Evolutionary conservation across 306 rosid species (phyloP).

Genomic region (Begonia loranthoides): DNA sequence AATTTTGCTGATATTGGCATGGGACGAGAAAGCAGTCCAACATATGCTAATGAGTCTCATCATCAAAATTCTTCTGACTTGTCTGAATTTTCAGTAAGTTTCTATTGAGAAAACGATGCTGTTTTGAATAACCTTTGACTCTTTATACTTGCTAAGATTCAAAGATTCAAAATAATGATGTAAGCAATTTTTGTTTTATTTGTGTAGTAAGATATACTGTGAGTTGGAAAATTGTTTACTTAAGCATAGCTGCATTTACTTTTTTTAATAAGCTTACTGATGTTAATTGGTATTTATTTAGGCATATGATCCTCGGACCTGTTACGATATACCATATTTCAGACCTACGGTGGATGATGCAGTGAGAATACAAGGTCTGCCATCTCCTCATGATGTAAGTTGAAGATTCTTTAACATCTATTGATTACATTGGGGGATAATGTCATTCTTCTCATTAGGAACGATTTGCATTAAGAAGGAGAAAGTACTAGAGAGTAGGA

Average conservation of each 20-base stretch:
- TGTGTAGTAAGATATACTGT: no score
- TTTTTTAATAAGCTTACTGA: constrained; percentile 16
- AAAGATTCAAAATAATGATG: no score
- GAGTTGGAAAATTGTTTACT: no score
- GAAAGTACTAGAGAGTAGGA: no score
- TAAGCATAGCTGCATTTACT: no score
- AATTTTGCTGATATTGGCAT: constrained; percentile 58
- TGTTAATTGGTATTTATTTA: constrained; percentile 22
- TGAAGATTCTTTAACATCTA: background rate
- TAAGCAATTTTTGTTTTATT: no score
- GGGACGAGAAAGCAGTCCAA: constrained; percentile 46
- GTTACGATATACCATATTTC: constrained; percentile 76
- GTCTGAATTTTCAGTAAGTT: constrained; percentile 81
- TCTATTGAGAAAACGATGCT: background rate
- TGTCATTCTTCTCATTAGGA: background rate
- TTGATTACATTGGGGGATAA: background rate
- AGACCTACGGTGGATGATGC: constrained; percentile 73
- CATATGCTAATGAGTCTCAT: constrained; percentile 55
- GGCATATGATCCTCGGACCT: constrained; percentile 83
- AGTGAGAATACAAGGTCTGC: constrained; percentile 43
- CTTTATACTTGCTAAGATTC: no score
- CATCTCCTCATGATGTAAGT: constrained; percentile 70
- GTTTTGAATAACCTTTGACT: no score
- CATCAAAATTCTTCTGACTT: constrained; percentile 65
- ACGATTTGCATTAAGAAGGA: no score